Conservation (phyloP, 2,329 filamentous ascomycete species). For the Aaosphaeria pasadenensis region DNA sequence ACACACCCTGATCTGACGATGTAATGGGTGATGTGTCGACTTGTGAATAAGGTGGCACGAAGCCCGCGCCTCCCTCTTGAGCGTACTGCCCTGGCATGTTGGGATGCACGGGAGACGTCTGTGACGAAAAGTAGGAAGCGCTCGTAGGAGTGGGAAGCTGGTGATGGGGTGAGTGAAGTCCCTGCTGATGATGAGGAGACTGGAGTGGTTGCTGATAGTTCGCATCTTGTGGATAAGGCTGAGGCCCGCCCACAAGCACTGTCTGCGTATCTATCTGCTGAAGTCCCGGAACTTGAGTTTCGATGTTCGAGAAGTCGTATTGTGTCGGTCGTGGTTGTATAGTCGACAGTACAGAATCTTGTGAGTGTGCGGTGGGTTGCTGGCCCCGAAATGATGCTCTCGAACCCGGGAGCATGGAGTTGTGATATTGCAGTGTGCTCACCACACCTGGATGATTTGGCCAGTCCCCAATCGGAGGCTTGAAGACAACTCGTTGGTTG, state of each 20-base stretch:
- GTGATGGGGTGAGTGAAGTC: conserved; percentile 27
- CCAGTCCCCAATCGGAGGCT: conserved; percentile 62
- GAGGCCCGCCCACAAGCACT: conserved; percentile 10
- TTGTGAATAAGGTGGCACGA: not conserved
- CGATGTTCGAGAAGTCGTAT: conserved; percentile 24
- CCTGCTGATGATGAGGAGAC: conserved; percentile 30
- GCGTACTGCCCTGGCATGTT: conserved; percentile 19
- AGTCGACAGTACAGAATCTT: conserved; percentile 18
- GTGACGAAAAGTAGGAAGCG: conserved; percentile 28
- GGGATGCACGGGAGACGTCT: conserved; percentile 24
- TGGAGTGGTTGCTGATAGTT: conserved; percentile 27
- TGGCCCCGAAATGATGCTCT: conserved; percentile 14
- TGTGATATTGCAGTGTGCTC: conserved; percentile 37
- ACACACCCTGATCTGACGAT: conserved; percentile 21
- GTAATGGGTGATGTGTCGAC: conserved; percentile 18
- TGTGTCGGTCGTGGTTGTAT: conserved; percentile 27
- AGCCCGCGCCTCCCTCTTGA: conserved; percentile 15
- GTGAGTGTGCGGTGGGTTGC: conserved; percentile 13
- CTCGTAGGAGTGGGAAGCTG: conserved; percentile 24
- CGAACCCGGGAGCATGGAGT: conserved; percentile 35
- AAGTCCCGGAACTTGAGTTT: conserved; percentile 9
- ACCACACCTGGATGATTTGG: conserved; percentile 35
- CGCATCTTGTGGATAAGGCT: conserved; percentile 21
- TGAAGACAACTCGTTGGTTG: conserved; percentile 77
- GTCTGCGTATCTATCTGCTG: conserved; percentile 12